These are phyloP conservation scores for Talaromyces ruber DNA, from an alignment of 495 filamentous ascomycete genomes.

Conservation along the genomic window DNA sequence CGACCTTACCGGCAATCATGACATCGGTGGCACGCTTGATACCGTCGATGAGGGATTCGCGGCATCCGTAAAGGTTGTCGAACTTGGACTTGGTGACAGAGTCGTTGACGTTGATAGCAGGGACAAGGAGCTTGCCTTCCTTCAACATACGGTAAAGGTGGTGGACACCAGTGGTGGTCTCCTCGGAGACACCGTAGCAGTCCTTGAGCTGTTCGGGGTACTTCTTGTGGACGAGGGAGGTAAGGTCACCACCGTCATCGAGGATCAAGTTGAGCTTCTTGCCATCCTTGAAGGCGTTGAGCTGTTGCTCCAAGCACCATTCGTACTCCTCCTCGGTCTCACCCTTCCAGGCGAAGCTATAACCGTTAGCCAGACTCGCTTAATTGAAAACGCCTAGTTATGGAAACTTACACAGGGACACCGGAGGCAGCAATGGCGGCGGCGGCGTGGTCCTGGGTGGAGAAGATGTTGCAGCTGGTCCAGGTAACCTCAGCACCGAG, in stretches of 20 bases:
- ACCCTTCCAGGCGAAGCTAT: conserved; percentile 95
- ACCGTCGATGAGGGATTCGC: conserved; percentile 96
- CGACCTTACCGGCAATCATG: conserved; percentile 99
- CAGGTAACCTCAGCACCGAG: conserved; percentile 98
- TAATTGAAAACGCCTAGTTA: no score
- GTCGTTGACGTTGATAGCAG: conserved; percentile 99
- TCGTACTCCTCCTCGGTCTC: conserved; percentile 99
- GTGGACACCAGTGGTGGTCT: conserved; percentile 99
- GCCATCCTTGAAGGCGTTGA: conserved; percentile 90
- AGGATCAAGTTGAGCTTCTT: conserved; percentile 97
- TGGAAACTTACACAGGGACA: conserved; percentile 65
- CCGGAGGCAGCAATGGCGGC: conserved; percentile 92
- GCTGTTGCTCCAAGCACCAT: conserved; percentile 99
- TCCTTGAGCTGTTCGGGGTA: conserved; percentile 94
- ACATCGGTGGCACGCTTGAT: conserved; percentile 99
- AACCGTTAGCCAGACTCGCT: conserved; percentile 5
- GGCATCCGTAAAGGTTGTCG: conserved; percentile 99
- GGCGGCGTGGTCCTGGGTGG: conserved; percentile 96
- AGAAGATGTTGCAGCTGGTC: conserved; percentile 98
- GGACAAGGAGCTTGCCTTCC: conserved; percentile 79
- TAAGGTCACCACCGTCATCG: conserved; percentile 97
- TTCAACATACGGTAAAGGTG: conserved; percentile 98
- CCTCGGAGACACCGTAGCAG: conserved; percentile 98
- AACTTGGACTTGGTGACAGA: conserved; percentile 99
- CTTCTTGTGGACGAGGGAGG: conserved; percentile 92